phyloP scores from a whole-genome alignment of 805 yeast species.

The Yarrowia divulgata region DNA sequence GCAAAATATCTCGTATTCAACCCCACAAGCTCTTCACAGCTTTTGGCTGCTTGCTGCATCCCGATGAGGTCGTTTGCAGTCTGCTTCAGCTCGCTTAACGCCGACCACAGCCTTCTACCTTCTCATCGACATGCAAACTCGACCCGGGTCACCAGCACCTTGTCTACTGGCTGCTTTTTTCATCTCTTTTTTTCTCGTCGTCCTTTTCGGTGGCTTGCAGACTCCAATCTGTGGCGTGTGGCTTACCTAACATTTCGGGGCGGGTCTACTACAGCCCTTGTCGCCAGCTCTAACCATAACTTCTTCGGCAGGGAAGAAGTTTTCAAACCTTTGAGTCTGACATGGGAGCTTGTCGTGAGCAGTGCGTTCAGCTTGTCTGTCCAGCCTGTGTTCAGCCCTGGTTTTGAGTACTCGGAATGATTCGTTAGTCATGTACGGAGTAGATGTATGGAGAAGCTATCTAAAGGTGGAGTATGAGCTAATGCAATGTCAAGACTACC shows the following conservation, averaged over 20 bases:
- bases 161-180: background rate
- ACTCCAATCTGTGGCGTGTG: conserved; percentile 22
- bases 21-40: too few relatives aligned
- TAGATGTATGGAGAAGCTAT: too few relatives aligned
- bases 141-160: conserved; percentile 15
- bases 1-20: too few relatives aligned
- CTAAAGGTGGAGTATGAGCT: too few relatives aligned
- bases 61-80: too few relatives aligned
- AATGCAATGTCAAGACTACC: too few relatives aligned
- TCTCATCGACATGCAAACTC: background rate
- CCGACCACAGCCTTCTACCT: too few relatives aligned
- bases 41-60: too few relatives aligned
- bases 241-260: conserved; percentile 36
- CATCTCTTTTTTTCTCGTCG: conserved; percentile 1
- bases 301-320: conserved; percentile 12
- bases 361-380: background rate
- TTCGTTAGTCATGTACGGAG: too few relatives aligned
- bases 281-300: conserved; percentile 15
- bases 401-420: background rate
- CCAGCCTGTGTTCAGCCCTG: conserved; percentile 4
- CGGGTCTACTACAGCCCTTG: conserved; percentile 14
- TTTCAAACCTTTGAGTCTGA: background rate
- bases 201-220: conserved; percentile 22
- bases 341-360: too few relatives aligned
- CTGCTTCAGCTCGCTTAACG: too few relatives aligned